These are phyloP conservation scores for Acanthamoeba rhysodes DNA, from an alignment of 208 protist genomes.

Conservation along the genomic window DNA sequence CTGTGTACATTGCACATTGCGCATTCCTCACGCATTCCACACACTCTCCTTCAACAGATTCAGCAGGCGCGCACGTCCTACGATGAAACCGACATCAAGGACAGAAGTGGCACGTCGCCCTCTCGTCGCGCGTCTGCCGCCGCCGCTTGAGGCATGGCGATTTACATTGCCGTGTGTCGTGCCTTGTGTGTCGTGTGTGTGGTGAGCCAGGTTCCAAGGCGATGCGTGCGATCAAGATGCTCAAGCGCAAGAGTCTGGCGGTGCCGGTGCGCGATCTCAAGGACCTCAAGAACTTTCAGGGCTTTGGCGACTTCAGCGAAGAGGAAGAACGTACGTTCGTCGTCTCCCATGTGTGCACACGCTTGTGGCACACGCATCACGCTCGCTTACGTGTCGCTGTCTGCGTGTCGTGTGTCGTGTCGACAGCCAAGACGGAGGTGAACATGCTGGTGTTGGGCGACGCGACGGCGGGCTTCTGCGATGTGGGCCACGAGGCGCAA, in stretches of 20 bases:
- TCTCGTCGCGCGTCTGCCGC: no score
- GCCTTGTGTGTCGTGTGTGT: no score
- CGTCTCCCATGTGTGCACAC: background rate
- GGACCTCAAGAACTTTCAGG: background rate
- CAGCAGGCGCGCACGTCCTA: background rate
- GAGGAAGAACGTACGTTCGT: conserved; percentile 33
- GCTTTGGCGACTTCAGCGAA: background rate
- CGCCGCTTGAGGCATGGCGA: no score
- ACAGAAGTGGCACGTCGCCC: background rate
- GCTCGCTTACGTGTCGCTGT: background rate
- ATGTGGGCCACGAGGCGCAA: background rate
- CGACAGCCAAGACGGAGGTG: conserved; percentile 8
- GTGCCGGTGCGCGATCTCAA: conserved; percentile 29
- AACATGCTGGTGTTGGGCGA: conserved; percentile 46
- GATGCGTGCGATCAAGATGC: conserved; percentile 19
- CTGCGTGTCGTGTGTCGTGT: background rate
- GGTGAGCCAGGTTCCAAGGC: background rate
- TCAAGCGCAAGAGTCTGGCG: conserved; percentile 39
- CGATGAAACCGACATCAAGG: conserved; percentile 57
- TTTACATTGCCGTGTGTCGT: no score
- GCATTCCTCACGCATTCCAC: no score
- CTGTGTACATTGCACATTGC: no score
- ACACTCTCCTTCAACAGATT: background rate
- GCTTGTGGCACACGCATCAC: background rate
- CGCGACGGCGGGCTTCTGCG: background rate